phyloP scores from a whole-genome alignment of 305 asterid species.

The Fraxinus albicans region DNA sequence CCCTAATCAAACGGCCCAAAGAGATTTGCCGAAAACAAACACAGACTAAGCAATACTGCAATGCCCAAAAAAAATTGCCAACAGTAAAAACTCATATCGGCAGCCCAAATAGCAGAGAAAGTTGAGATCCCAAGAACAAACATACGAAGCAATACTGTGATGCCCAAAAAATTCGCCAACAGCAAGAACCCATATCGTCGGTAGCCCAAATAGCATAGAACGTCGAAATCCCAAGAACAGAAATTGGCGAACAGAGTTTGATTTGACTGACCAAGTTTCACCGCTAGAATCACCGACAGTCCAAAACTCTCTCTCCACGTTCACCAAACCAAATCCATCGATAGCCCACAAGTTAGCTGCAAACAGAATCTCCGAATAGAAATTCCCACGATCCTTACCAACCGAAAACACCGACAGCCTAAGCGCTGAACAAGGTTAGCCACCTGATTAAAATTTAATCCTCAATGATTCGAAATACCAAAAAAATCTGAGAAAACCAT shows the following conservation, averaged over 20 bases:
- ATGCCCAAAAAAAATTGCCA: neutral
- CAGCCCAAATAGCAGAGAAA: neutral
- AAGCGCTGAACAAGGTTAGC: no score
- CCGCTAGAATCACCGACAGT: neutral
- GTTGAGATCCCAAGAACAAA: neutral
- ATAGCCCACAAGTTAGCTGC: neutral
- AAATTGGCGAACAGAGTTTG: neutral
- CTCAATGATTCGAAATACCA: no score
- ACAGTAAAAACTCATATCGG: neutral
- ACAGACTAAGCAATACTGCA: neutral
- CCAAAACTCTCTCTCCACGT: neutral
- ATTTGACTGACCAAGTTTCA: neutral
- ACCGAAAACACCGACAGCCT: neutral
- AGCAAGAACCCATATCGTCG: neutral
- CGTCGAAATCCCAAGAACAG: neutral
- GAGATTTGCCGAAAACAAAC: neutral
- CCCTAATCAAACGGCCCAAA: neutral
- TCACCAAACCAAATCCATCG: neutral
- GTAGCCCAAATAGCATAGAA: neutral
- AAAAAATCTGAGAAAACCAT: no score
- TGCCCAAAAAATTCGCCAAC: neutral
- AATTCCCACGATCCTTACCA: neutral
- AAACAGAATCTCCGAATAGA: neutral
- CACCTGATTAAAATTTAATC: no score
- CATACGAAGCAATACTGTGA: neutral